Conservation (phyloP, 2,329 filamentous ascomycete genomes). For the Fusarium staphyleae region DNA sequence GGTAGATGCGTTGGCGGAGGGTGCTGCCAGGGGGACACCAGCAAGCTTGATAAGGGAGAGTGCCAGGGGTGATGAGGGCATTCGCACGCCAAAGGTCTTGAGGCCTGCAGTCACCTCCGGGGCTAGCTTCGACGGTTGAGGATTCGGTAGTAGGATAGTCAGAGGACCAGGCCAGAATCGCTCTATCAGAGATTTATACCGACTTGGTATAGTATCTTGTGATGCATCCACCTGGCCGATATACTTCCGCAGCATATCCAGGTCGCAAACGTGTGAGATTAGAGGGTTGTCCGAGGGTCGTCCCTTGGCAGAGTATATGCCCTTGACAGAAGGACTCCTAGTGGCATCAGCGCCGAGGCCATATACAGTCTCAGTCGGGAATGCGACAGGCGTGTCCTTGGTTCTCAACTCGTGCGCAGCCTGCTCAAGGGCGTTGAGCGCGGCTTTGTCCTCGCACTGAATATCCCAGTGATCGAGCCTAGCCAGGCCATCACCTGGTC, state of each 20-base stretch:
- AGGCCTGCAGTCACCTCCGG: conserved; percentile 92
- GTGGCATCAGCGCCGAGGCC: conserved; percentile 97
- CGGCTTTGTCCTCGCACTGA: conserved; percentile 40
- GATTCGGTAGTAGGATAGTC: conserved; percentile 86
- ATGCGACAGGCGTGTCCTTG: conserved; percentile 81
- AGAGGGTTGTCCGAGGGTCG: conserved; percentile 93
- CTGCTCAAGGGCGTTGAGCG: conserved; percentile 58
- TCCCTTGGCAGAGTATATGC: conserved; percentile 93
- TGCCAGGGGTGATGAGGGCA: conserved; percentile 86
- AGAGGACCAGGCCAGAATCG: conserved; percentile 94
- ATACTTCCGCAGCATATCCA: conserved; percentile 74
- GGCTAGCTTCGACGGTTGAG: conserved; percentile 72
- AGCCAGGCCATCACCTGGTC: conserved; percentile 37
- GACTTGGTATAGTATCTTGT: conserved; percentile 65
- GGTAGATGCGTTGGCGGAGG: conserved; percentile 93
- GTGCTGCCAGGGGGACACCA: conserved; percentile 82
- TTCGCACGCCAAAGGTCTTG: conserved; percentile 84
- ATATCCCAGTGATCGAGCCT: conserved; percentile 55
- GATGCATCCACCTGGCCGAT: conserved; percentile 49
- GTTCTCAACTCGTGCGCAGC: conserved; percentile 72
- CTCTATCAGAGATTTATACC: conserved; percentile 80
- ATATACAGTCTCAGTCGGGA: conserved; percentile 98
- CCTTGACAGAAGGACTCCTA: conserved; percentile 78
- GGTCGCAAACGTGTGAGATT: conserved; percentile 88
- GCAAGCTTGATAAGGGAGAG: conserved; percentile 83